Percentiles rank a stretch among this genome's conserved stretches.
Conservation (phyloP, 495 filamentous ascomycete species). For the Apiosordaria backusii region DNA sequence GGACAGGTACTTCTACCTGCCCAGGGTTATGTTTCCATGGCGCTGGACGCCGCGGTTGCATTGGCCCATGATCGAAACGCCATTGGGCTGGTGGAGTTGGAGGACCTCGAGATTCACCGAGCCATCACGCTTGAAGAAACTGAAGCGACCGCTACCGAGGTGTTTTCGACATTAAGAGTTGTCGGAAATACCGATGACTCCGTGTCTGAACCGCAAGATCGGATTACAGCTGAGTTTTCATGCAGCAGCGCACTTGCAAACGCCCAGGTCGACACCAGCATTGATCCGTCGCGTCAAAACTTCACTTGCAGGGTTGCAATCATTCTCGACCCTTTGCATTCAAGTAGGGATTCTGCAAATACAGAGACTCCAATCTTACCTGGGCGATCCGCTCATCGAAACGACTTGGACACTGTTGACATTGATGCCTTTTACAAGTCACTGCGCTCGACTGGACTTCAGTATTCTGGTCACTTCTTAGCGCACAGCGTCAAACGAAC, state of each 20-base stretch:
- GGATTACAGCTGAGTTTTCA: background rate
- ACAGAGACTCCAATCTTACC: background rate
- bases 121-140: background rate
- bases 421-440: background rate
- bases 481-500: background rate
- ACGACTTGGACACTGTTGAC: background rate
- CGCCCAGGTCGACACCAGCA: background rate
- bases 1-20: conserved; percentile 51
- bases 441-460: background rate
- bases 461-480: background rate
- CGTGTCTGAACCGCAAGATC: background rate
- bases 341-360: too few species aligned
- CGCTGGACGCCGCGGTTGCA: conserved; percentile 38
- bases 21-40: conserved; percentile 52
- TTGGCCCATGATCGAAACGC: background rate
- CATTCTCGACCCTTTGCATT: background rate
- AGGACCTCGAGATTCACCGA: background rate
- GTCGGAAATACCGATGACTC: background rate
- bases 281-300: background rate
- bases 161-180: background rate
- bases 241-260: background rate
- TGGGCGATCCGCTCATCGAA: background rate
- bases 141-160: background rate
- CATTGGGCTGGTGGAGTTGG: background rate
- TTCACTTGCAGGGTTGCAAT: background rate